Evolutionary conservation across 805 yeast species (phyloP).

Genomic region (Candida insectorum): DNA sequence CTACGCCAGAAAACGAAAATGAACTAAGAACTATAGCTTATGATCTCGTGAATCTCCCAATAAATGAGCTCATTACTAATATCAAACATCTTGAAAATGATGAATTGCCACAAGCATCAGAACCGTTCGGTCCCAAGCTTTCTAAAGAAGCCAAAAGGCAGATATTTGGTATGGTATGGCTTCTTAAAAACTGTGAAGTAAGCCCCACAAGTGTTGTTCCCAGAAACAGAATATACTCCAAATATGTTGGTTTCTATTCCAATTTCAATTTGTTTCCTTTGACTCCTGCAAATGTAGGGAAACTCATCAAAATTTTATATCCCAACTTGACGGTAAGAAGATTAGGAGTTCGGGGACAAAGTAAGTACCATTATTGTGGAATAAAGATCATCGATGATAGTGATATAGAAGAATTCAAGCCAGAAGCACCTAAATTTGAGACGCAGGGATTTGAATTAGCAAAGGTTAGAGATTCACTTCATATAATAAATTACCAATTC

Average conservation of each 20-base stretch:
- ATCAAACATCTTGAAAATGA: conserved; percentile 42
- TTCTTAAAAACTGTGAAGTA: conserved; percentile 62
- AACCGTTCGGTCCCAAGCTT: conserved; percentile 3
- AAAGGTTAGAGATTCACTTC: conserved; percentile 13
- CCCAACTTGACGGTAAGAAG: conserved; percentile 73
- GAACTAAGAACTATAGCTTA: conserved; percentile 37
- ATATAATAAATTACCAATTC: conserved; percentile 14
- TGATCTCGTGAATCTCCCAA: conserved; percentile 29
- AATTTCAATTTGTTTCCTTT: conserved; percentile 50
- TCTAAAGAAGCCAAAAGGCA: conserved; percentile 62
- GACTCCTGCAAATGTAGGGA: conserved; percentile 78
- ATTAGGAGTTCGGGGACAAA: conserved; percentile 76
- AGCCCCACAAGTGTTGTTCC: conserved; percentile 41
- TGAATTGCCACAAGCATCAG: conserved; percentile 10
- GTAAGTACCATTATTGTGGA: conserved; percentile 86
- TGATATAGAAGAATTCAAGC: conserved; percentile 4
- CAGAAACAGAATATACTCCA: conserved; percentile 39
- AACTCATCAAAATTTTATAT: conserved; percentile 59
- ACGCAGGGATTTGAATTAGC: neutral
- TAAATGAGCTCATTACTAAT: conserved; percentile 41
- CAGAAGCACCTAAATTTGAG: neutral
- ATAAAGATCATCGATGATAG: conserved; percentile 23
- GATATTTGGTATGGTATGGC: conserved; percentile 79
- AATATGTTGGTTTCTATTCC: conserved; percentile 39
- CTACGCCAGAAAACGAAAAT: conserved; percentile 4